These are phyloP conservation scores for Aspergillus jensenii DNA, from an alignment of 2,329 filamentous ascomycete genomes.

Conservation along the genomic window DNA sequence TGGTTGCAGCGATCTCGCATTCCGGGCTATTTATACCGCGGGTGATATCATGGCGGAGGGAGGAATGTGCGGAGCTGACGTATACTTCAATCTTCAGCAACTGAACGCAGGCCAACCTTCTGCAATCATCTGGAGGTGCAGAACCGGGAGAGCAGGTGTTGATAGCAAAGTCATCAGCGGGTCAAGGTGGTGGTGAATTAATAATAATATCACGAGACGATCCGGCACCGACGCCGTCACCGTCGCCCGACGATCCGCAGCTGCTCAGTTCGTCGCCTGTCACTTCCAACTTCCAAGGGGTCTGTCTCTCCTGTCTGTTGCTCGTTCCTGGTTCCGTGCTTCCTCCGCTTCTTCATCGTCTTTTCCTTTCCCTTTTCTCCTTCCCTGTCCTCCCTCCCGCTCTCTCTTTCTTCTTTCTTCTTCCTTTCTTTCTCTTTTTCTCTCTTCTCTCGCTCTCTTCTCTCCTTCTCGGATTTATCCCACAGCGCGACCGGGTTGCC, in stretches of 20 bases:
- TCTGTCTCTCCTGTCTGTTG: not conserved
- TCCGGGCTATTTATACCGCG: not conserved
- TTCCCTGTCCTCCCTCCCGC: not conserved
- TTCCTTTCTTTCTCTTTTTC: constrained; percentile 1
- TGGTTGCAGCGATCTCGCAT: constrained; percentile 1
- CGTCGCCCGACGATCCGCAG: not conserved
- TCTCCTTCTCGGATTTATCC: not conserved
- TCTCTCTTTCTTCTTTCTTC: not conserved
- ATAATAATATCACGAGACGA: not conserved
- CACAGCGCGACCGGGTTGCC: not conserved
- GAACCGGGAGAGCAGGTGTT: too few species aligned
- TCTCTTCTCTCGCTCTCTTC: constrained; percentile 5
- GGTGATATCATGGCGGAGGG: not conserved
- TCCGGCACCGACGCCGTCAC: not conserved
- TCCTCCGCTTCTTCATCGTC: not conserved
- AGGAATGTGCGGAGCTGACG: not conserved
- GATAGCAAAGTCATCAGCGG: too few species aligned
- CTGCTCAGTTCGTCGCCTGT: not conserved
- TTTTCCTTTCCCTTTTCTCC: not conserved
- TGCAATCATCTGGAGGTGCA: too few species aligned
- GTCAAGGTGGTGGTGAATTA: too few species aligned
- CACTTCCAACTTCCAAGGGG: not conserved
- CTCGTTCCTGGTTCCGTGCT: not conserved
- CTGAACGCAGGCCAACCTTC: not conserved
- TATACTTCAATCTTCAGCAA: not conserved